phyloP scores from a whole-genome alignment of 441 rosid genomes.

The Adansonia grandidieri region DNA sequence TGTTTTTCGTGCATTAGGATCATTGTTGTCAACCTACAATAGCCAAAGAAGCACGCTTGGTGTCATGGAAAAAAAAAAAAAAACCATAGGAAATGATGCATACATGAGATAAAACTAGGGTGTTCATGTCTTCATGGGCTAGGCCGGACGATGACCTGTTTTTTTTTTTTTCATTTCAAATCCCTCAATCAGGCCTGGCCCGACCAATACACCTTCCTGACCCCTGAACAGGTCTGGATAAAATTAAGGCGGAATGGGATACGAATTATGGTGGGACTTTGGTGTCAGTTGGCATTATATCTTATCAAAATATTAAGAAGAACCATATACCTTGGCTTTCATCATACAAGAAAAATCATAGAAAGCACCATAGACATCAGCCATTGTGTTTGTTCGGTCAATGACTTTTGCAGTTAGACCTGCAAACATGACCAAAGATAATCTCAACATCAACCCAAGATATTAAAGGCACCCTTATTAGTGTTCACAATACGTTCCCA shows the following conservation, averaged over 20 bases:
- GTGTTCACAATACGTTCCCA: background rate
- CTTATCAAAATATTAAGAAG: background rate
- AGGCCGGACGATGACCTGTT: no score
- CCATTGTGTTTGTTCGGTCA: conserved; percentile 78
- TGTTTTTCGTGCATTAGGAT: conserved; percentile 71
- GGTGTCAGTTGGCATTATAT: background rate
- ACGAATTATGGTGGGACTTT: background rate
- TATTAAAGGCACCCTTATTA: background rate
- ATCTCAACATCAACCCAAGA: background rate
- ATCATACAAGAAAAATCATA: conserved; percentile 78
- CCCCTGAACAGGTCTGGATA: no score
- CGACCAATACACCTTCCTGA: no score
- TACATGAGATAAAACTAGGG: background rate
- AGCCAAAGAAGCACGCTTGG: background rate
- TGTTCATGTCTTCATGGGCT: no score
- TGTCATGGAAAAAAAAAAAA: background rate
- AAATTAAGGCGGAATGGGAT: background rate
- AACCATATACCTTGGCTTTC: conserved; percentile 64
- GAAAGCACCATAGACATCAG: conserved; percentile 90
- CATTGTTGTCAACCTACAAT: conserved; percentile 66
- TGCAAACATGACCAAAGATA: conserved; percentile 31
- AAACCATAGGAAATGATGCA: background rate
- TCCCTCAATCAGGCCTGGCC: no score
- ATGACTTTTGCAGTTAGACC: conserved; percentile 92
- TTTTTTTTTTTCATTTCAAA: no score